Base-by-base conservation (phyloP, 768 basidiomycete genomes). In the Inosperma sp. region DNA sequence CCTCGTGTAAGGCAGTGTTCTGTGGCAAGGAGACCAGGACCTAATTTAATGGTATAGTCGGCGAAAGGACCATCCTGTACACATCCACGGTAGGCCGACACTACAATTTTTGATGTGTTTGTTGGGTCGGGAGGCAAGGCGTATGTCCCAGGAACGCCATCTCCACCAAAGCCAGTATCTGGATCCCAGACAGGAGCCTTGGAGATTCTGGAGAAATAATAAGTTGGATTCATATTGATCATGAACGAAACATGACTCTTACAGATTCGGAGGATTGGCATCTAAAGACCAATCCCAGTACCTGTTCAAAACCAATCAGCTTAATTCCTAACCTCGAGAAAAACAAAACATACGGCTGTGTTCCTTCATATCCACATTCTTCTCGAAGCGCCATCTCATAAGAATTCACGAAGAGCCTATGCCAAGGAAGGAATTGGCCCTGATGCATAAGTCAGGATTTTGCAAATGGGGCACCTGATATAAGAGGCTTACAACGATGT, bases 221-320 rank as follows among this genome's bases (percentile, higher is more conserved):
- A 22, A 17, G 25, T 17, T 19, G 23, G n/a, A 58, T 54, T 31
- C 23, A 53, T 16, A 4, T 26, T 25, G 39, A 22, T n/a, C 13
- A 19, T 33, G 17, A 34, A 36, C 4, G n/a, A 42, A 12, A 19
- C 17, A 3, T 3, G 5, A 8, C 14, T 51, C 56, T 48, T 53
- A 65, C 63, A 49, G 48, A 13, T 48, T 31, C 10, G 48, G 55
- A 22, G 39, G 53, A 37, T 68, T 65, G 1, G 63, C 58, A 46
- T 73, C 72, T 21, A 54, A 56, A 3, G 66, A 66, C 71, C 71
- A 72, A 48, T 72, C 65, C 71, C 72, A 75, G 34, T 70, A 73
- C 6, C 72, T 73, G 17, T 7, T 4, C 16, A 19, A 26, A n/a
- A 8, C n/a, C 8, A 31, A 7, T 13, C 48, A 22, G 10, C 36